Conservation (phyloP, 2,329 filamentous ascomycete species). For the Monosporascus sp. region DNA sequence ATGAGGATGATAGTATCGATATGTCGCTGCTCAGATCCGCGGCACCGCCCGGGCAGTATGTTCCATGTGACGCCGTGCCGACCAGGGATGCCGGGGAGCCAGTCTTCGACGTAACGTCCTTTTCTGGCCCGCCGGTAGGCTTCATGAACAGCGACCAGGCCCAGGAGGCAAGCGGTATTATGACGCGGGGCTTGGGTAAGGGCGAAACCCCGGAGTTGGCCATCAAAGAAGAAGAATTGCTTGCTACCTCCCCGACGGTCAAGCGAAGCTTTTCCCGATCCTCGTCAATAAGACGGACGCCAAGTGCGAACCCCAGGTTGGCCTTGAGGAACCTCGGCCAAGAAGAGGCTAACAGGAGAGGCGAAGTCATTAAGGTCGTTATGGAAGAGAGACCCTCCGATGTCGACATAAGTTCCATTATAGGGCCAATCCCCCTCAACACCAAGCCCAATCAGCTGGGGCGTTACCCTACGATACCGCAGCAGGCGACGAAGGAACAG, state of each 20-base stretch:
- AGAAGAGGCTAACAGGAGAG: conserved; percentile 54
- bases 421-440: conserved; percentile 32
- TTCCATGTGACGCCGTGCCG: conserved; percentile 22
- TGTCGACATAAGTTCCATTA: conserved; percentile 48
- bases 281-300: conserved; percentile 32
- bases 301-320: conserved; percentile 23
- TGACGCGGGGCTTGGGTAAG: conserved; percentile 54
- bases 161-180: conserved; percentile 47
- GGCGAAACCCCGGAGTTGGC: conserved; percentile 45
- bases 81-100: conserved; percentile 22
- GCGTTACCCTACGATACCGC: conserved; percentile 33
- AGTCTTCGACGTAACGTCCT: conserved; percentile 41
- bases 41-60: conserved; percentile 26
- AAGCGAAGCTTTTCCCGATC: conserved; percentile 34
- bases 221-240: conserved; percentile 46
- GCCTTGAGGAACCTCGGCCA: conserved; percentile 49
- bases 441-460: conserved; percentile 21
- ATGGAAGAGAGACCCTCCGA: conserved; percentile 37
- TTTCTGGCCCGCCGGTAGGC: conserved; percentile 37
- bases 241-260: conserved; percentile 30
- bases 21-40: conserved; percentile 24
- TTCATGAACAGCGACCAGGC: conserved; percentile 40
- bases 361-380: conserved; percentile 55
- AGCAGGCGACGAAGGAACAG: conserved; percentile 36
- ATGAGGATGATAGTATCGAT: conserved; percentile 27